Conservation (phyloP, 306 rosid species). For the Cucumis cinereus region DNA sequence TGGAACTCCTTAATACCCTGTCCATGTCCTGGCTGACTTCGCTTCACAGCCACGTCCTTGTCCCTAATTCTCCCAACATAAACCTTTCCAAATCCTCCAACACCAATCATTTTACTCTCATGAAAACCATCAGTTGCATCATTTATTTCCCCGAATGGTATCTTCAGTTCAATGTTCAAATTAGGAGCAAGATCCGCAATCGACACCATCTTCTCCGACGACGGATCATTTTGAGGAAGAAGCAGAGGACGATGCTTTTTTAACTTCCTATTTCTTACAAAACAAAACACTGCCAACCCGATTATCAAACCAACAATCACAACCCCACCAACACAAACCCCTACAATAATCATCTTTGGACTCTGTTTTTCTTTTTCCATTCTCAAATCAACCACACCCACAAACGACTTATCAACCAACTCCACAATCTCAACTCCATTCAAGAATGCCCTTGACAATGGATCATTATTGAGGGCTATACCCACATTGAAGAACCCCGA, state of each 20-base stretch:
- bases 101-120: background rate
- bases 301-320: background rate
- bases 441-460: background rate
- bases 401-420: background rate
- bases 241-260: background rate
- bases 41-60: conserved; percentile 12
- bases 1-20: conserved; percentile 9
- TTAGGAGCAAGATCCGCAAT: background rate
- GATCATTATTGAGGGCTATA: background rate
- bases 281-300: background rate
- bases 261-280: background rate
- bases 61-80: background rate
- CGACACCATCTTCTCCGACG: background rate
- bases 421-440: conserved; percentile 7
- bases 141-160: background rate
- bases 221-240: background rate
- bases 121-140: background rate
- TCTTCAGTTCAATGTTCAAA: background rate
- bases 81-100: conserved; percentile 17
- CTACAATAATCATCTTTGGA: background rate
- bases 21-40: conserved; percentile 1
- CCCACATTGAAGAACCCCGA: background rate
- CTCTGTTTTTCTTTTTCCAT: background rate
- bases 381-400: background rate
- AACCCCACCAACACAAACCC: background rate